Evolutionary conservation across 2,329 filamentous ascomycete species (phyloP).

Genomic region (Orbilia quercus): DNA sequence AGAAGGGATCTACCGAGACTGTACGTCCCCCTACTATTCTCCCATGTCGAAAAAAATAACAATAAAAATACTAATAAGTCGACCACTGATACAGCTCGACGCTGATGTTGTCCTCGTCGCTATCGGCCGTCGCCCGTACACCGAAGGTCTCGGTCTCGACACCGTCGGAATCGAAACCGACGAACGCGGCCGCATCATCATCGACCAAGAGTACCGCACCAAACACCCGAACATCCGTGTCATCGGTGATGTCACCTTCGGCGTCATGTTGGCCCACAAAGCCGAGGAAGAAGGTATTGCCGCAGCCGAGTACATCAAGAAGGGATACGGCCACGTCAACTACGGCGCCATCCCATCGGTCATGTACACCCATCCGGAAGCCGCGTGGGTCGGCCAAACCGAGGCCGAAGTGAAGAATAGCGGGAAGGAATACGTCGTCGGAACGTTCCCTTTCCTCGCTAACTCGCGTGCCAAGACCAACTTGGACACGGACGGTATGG

Average conservation of each 20-base stretch:
- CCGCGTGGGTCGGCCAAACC: conserved; percentile 97
- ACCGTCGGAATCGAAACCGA: conserved; percentile 92
- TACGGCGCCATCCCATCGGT: conserved; percentile 97
- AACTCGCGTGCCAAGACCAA: conserved; percentile 99
- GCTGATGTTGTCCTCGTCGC: conserved; percentile 96
- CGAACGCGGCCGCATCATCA: conserved; percentile 92
- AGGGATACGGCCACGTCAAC: conserved; percentile 98
- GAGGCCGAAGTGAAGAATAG: conserved; percentile 93
- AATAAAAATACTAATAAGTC: no score
- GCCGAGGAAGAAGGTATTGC: conserved; percentile 98
- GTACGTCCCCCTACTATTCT: conserved; percentile 74
- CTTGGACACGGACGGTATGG: conserved; percentile 91
- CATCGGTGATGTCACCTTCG: conserved; percentile 95
- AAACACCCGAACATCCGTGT: conserved; percentile 97
- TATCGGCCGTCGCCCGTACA: conserved; percentile 96
- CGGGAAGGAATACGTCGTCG: conserved; percentile 90
- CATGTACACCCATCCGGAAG: conserved; percentile 99
- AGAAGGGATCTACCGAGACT: conserved; percentile 93
- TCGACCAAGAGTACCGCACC: conserved; percentile 98
- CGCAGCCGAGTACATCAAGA: conserved; percentile 95
- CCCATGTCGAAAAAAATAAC: no score
- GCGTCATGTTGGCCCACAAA: conserved; percentile 66
- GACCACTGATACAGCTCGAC: conserved; percentile 83
- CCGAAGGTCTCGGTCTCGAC: conserved; percentile 87
- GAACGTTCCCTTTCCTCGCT: conserved; percentile 95